phyloP scores from a whole-genome alignment of 139 green algal genomes.

The Chlorella sp. region DNA sequence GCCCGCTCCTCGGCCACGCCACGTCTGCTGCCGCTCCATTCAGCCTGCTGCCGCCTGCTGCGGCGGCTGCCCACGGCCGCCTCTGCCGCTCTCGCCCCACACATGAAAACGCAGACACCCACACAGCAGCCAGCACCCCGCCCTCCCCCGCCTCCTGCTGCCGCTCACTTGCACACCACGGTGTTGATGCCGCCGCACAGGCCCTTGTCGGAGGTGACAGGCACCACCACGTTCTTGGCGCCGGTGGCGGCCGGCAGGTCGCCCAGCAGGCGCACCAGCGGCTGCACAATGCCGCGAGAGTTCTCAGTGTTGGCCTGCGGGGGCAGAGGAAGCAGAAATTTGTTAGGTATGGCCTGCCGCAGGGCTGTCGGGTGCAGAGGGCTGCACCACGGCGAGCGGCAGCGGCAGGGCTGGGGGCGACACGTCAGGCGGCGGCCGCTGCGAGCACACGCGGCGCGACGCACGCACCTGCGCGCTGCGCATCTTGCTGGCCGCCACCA shows the following conservation, averaged over 20 bases:
- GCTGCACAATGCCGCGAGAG: slow-evolving; percentile 86
- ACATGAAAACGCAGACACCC: no score
- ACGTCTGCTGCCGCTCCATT: no score
- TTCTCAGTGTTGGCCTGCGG: slow-evolving; percentile 76
- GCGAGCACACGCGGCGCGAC: not conserved
- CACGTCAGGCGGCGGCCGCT: no score
- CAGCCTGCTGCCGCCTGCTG: no score
- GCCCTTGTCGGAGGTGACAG: slow-evolving; percentile 93
- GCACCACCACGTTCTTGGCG: slow-evolving; percentile 82
- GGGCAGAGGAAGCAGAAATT: no score
- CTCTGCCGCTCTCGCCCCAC: no score
- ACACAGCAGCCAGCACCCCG: not conserved
- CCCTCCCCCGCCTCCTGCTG: not conserved
- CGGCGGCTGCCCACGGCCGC: no score
- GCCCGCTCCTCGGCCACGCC: no score
- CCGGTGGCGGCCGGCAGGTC: slow-evolving; percentile 80
- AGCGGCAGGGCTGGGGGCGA: no score
- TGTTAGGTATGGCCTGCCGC: no score
- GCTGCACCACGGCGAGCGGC: no score
- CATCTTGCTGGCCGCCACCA: slow-evolving; percentile 99
- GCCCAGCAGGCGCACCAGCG: slow-evolving; percentile 90
- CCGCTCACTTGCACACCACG: slow-evolving; percentile 83
- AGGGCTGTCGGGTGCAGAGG: no score
- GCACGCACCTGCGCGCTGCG: slow-evolving; percentile 77
- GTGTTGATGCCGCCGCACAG: slow-evolving; percentile 99